A percentile compares a stretch with the other conserved stretches of the same genome.
Conservation (phyloP, 2,329 filamentous ascomycete species). For the Fusarium sp. region DNA sequence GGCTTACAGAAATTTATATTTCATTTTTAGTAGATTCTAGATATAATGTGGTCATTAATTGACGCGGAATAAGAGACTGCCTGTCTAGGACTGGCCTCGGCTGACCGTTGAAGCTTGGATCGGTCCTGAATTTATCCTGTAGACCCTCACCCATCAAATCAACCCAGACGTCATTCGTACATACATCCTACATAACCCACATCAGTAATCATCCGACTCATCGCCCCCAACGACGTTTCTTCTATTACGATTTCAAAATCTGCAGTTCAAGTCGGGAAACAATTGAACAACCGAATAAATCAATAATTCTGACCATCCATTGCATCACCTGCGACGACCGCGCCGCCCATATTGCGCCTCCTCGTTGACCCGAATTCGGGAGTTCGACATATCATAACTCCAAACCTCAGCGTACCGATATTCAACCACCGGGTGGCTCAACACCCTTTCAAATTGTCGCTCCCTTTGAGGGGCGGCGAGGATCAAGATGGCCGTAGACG, state of each 20-base stretch:
- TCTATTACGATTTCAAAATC: slow-evolving; percentile 5
- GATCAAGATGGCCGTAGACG: slow-evolving; percentile 66
- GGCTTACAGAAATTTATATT: not conserved
- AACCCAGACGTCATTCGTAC: slow-evolving; percentile 48
- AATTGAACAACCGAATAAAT: not conserved
- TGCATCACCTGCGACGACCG: not conserved
- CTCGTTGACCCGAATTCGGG: slow-evolving; percentile 12
- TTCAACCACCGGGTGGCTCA: slow-evolving; percentile 21
- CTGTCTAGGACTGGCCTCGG: not conserved
- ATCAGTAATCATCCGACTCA: slow-evolving; percentile 22
- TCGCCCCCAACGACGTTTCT: slow-evolving; percentile 13
- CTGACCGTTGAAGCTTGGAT: slow-evolving; percentile 10
- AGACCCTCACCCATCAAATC: slow-evolving; percentile 36
- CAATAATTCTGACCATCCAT: not conserved
- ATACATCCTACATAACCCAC: slow-evolving; percentile 35
- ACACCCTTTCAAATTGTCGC: slow-evolving; percentile 30
- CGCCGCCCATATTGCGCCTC: slow-evolving; percentile 17
- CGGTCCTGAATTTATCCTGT: slow-evolving; percentile 38
- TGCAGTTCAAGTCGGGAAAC: not conserved
- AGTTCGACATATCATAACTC: slow-evolving; percentile 17
- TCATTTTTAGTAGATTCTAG: too few species aligned
- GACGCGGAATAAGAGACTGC: not conserved
- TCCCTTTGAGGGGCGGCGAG: slow-evolving; percentile 29
- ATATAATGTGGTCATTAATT: too few species aligned
- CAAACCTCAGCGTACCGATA: slow-evolving; percentile 13